Evolutionary conservation across 2,329 filamentous ascomycete species (phyloP).

Genomic region (Cladobotryum mycophilum): DNA sequence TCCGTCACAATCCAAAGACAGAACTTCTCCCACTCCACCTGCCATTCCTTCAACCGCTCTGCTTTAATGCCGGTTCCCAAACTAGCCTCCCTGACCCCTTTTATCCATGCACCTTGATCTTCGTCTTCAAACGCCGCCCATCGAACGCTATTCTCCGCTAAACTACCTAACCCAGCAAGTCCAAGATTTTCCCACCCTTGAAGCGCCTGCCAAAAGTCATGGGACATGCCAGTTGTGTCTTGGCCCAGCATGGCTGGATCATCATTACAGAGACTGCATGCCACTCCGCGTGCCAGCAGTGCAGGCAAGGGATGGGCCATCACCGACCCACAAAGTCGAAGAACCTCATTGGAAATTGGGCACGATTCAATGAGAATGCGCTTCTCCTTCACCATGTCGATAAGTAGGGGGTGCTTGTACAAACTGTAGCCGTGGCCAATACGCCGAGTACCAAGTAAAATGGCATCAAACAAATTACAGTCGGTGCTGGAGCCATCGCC

Average conservation of each 20-base stretch:
- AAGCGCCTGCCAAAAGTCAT: conserved; percentile 90
- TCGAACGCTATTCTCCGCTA: conserved; percentile 88
- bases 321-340: conserved; percentile 71
- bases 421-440: conserved; percentile 87
- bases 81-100: conserved; percentile 67
- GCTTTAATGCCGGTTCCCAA: conserved; percentile 67
- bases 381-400: conserved; percentile 84
- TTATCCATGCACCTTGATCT: conserved; percentile 60
- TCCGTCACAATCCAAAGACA: conserved; percentile 85
- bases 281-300: conserved; percentile 74
- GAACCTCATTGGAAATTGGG: conserved; percentile 83
- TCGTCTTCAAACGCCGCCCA: conserved; percentile 89
- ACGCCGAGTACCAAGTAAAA: conserved; percentile 77
- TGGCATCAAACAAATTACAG: conserved; percentile 78
- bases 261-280: conserved; percentile 82
- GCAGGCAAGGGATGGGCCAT: conserved; percentile 76
- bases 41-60: conserved; percentile 69
- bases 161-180: conserved; percentile 73
- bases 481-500: conserved; percentile 69
- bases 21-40: conserved; percentile 77
- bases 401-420: conserved; percentile 83
- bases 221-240: conserved; percentile 72
- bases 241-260: conserved; percentile 86
- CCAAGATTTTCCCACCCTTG: conserved; percentile 91
- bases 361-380: conserved; percentile 85